Evolutionary conservation across 108 stramenopile species (phyloP).

Genomic region (Asterionellopsis glacialis): DNA sequence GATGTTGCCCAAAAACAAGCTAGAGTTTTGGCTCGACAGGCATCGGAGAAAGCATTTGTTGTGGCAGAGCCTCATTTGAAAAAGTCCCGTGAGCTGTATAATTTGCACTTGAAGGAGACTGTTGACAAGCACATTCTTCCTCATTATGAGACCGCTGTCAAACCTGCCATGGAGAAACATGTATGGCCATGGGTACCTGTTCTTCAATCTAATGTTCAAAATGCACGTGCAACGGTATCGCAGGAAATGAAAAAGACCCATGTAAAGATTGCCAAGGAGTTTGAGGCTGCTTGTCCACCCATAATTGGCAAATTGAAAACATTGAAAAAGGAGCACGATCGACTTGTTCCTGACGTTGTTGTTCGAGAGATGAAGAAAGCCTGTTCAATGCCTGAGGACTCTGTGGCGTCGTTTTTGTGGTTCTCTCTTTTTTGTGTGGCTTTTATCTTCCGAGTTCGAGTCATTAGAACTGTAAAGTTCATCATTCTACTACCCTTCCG

Average conservation of each 20-base stretch:
- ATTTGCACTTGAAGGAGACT: background rate
- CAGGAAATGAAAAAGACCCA: background rate
- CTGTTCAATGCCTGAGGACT: background rate
- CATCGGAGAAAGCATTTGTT: background rate
- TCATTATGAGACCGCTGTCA: background rate
- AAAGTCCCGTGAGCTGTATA: background rate
- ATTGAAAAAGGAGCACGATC: background rate
- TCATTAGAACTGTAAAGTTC: slow-evolving; percentile 5
- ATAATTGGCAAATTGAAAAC: background rate
- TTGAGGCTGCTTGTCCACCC: background rate
- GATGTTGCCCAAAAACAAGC: background rate
- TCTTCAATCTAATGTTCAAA: background rate
- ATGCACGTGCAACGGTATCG: background rate
- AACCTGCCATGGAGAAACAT: background rate
- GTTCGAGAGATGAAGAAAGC: background rate
- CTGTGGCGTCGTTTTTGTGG: background rate
- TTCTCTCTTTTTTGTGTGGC: background rate
- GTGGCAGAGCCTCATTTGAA: slow-evolving; percentile 6
- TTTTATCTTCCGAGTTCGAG: slow-evolving; percentile 8
- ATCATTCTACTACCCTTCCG: slow-evolving; percentile 13
- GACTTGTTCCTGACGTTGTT: background rate
- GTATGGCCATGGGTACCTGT: too few species aligned
- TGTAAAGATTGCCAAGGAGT: background rate
- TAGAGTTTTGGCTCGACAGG: background rate
- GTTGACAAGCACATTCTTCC: slow-evolving; percentile 5